Conservation (phyloP, 108 stramenopile species). For the Cyclotella atomus region DNA sequence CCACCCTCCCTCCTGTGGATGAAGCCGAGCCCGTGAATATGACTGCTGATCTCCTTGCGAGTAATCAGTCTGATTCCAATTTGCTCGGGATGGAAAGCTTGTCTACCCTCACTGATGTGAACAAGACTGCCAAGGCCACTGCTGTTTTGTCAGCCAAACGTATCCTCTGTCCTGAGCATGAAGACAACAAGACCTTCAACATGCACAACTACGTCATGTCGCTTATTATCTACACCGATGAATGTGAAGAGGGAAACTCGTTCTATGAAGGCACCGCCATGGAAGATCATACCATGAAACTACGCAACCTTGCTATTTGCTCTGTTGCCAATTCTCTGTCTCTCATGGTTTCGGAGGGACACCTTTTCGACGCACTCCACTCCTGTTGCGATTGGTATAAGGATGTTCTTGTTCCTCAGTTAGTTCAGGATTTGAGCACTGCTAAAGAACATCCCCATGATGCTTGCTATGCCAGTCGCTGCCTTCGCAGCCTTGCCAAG, state of each 20-base stretch:
- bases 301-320: constrained; percentile 57
- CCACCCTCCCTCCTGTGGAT: constrained; percentile 30
- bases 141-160: constrained; percentile 37
- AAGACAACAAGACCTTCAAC: constrained; percentile 30
- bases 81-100: constrained; percentile 75
- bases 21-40: constrained; percentile 49
- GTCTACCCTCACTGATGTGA: constrained; percentile 57
- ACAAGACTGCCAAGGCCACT: constrained; percentile 58
- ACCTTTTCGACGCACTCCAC: constrained; percentile 41
- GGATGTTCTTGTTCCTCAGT: constrained; percentile 57
- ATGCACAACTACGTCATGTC: constrained; percentile 58
- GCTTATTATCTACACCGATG: constrained; percentile 51
- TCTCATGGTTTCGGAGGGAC: constrained; percentile 45
- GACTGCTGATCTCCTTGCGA: constrained; percentile 58
- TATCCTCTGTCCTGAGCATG: constrained; percentile 29
- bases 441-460: constrained; percentile 59
- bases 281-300: constrained; percentile 42
- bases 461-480: constrained; percentile 66
- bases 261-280: constrained; percentile 26
- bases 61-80: constrained; percentile 54
- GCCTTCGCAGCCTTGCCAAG: constrained; percentile 49
- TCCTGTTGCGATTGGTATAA: constrained; percentile 58
- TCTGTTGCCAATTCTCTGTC: constrained; percentile 63
- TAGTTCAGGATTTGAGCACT: constrained; percentile 56
- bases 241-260: constrained; percentile 36